Conservation (phyloP, 1,284 basidiomycete genomes). For the Omphalotus olearius region DNA sequence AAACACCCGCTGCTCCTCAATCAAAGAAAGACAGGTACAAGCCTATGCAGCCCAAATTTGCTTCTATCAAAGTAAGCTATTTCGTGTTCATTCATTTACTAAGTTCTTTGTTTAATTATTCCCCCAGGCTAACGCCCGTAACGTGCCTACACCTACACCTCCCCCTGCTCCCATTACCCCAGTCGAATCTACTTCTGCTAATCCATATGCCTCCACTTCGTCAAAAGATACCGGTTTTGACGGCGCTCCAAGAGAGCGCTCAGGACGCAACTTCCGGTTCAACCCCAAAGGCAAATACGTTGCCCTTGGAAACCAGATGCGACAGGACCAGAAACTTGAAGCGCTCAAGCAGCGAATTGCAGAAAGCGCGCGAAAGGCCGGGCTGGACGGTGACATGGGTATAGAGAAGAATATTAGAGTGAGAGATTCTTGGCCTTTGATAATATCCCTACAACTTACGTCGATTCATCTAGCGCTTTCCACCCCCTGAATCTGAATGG, state of each 20-base stretch:
- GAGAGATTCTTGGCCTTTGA: conserved; percentile 5
- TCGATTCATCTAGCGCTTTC: conserved; percentile 50
- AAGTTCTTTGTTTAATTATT: too few species aligned
- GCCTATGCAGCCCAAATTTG: conserved; percentile 96
- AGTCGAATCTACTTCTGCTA: conserved; percentile 41
- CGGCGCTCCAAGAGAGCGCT: conserved; percentile 65
- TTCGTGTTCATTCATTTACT: background rate
- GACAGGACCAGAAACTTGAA: conserved; percentile 85
- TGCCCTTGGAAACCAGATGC: conserved; percentile 77
- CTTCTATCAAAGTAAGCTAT: conserved; percentile 73
- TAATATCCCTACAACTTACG: background rate
- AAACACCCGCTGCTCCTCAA: conserved; percentile 52
- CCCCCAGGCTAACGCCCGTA: conserved; percentile 68
- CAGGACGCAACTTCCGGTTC: conserved; percentile 76
- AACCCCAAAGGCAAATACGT: conserved; percentile 91
- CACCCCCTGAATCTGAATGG: conserved; percentile 93
- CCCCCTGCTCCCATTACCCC: conserved; percentile 49
- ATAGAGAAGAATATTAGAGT: conserved; percentile 88
- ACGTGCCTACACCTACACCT: conserved; percentile 60
- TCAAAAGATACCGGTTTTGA: conserved; percentile 62
- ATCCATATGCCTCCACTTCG: conserved; percentile 65
- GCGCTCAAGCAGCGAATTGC: conserved; percentile 91
- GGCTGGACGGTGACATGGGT: conserved; percentile 89
- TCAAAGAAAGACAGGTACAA: conserved; percentile 89
- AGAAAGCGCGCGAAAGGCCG: conserved; percentile 88